These are phyloP conservation scores for Alternaria sp. DNA, from an alignment of 2,329 filamentous ascomycete species.

Conservation along the genomic window DNA sequence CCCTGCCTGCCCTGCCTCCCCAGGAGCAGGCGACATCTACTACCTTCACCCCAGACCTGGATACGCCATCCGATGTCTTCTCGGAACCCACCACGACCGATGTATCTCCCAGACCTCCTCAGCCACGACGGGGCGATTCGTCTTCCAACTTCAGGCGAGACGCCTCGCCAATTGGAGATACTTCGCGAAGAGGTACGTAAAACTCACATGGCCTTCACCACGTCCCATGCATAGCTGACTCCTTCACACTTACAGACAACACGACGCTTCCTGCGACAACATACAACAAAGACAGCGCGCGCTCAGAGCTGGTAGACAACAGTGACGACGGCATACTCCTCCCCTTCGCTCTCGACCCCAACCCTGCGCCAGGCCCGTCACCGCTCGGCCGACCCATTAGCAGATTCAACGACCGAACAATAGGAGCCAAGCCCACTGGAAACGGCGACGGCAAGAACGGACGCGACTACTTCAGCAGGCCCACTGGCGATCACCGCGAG, in stretches of 20 bases:
- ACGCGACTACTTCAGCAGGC: slow-evolving; percentile 58
- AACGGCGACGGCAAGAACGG: slow-evolving; percentile 38
- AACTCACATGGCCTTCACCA: background rate
- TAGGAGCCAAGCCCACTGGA: slow-evolving; percentile 28
- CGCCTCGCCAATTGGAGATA: slow-evolving; percentile 49
- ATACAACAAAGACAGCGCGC: slow-evolving; percentile 76
- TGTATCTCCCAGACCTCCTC: slow-evolving; percentile 64
- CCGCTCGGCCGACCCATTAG: slow-evolving; percentile 47
- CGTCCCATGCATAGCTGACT: slow-evolving; percentile 14
- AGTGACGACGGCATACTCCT: slow-evolving; percentile 65
- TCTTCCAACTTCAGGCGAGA: slow-evolving; percentile 51
- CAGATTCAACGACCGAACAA: slow-evolving; percentile 40
- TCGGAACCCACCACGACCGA: slow-evolving; percentile 72
- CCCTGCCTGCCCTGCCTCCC: slow-evolving; percentile 86
- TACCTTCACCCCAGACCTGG: slow-evolving; percentile 65
- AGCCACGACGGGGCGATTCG: slow-evolving; percentile 48
- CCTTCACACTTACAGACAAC: slow-evolving; percentile 58
- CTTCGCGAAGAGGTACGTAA: slow-evolving; percentile 47
- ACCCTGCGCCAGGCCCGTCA: slow-evolving; percentile 54
- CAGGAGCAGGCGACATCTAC: slow-evolving; percentile 65
- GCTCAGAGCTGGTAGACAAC: slow-evolving; percentile 70
- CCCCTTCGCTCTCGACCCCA: slow-evolving; percentile 62
- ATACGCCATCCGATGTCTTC: slow-evolving; percentile 68
- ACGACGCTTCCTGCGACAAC: slow-evolving; percentile 76
- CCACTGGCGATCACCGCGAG: slow-evolving; percentile 52